Percentiles rank a stretch among this genome's conserved stretches.
phyloP scores from a whole-genome alignment of 768 basidiomycete species.

The Tephrocybe rancida region DNA sequence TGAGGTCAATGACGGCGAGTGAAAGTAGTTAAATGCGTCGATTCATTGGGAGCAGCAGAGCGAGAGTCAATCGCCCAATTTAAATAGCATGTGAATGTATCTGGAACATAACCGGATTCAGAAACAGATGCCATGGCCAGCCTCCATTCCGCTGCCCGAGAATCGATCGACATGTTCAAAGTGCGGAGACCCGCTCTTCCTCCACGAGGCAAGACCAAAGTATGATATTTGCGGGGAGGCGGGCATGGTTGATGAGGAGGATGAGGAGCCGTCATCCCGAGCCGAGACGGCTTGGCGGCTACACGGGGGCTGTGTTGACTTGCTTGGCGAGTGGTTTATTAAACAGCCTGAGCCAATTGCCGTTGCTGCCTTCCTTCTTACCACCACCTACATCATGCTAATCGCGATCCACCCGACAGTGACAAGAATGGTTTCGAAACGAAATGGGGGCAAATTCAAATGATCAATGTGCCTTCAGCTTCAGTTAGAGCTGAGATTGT shows the following conservation, averaged over 20 bases:
- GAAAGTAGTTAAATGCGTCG: constrained; percentile 7
- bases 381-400: neutral
- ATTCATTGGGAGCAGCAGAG: constrained; percentile 7
- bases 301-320: constrained; percentile 1
- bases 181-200: constrained; percentile 20
- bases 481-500: no score
- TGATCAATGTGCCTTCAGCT: no score
- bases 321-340: neutral
- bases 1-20: neutral
- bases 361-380: neutral
- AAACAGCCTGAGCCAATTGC: neutral
- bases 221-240: constrained; percentile 5
- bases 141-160: constrained; percentile 12
- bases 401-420: no score
- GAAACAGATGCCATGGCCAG: constrained; percentile 5
- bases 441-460: no score
- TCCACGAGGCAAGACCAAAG: constrained; percentile 6
- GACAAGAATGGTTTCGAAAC: no score
- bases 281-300: constrained; percentile 10
- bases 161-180: constrained; percentile 12
- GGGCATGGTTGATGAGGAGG: neutral
- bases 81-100: constrained; percentile 25
- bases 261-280: constrained; percentile 1
- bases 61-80: constrained; percentile 1
- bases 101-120: constrained; percentile 23